A percentile compares a stretch with the other conserved stretches of the same genome.
Evolutionary conservation across 768 basidiomycete species (phyloP).

Genomic region (Macrocybe gigantea): DNA sequence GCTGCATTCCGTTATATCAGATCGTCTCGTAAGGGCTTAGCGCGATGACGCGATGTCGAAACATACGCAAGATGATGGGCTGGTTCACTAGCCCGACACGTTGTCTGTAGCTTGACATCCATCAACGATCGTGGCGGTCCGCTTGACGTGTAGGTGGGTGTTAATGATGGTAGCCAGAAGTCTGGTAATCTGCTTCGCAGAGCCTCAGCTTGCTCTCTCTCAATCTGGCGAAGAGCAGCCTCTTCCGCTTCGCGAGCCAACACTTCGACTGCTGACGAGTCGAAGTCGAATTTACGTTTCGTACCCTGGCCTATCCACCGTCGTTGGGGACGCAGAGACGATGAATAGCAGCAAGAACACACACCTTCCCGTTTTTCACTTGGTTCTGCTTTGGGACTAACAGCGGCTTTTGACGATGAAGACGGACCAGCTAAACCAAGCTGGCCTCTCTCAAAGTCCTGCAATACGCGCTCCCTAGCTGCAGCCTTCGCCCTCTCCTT

Average conservation of each 20-base stretch:
- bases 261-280: constrained; percentile 61
- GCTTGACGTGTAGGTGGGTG: constrained; percentile 68
- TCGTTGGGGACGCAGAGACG: neutral
- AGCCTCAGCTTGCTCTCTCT: constrained; percentile 79
- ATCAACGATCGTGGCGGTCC: constrained; percentile 60
- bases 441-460: constrained; percentile 87
- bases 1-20: constrained; percentile 28
- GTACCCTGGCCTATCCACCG: constrained; percentile 43
- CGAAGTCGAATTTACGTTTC: constrained; percentile 87
- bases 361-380: constrained; percentile 28
- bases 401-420: constrained; percentile 17
- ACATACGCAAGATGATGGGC: constrained; percentile 51
- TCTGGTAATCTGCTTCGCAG: constrained; percentile 88
- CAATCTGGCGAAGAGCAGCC: constrained; percentile 75
- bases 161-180: constrained; percentile 94
- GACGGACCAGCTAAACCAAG: constrained; percentile 54
- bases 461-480: constrained; percentile 84
- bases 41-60: neutral
- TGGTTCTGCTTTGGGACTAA: constrained; percentile 29
- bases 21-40: constrained; percentile 3
- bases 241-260: constrained; percentile 83
- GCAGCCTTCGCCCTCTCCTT: constrained; percentile 58
- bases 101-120: constrained; percentile 83
- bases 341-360: neutral
- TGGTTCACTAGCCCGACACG: constrained; percentile 79